phyloP scores from a whole-genome alignment of 1,284 basidiomycete species.

The Porphyrellus sp. region DNA sequence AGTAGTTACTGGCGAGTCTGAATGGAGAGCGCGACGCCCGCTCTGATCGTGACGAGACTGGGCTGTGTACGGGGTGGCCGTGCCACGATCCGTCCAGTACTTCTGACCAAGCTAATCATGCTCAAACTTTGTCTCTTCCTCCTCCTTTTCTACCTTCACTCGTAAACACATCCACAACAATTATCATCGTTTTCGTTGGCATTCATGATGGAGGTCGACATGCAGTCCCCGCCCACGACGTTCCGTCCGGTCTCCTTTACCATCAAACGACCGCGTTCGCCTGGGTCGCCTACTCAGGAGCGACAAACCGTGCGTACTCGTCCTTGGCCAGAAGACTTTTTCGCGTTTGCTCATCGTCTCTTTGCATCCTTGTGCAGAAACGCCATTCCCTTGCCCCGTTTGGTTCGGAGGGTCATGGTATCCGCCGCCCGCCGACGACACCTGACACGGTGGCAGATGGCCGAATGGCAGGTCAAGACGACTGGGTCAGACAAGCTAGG shows the following conservation, averaged over 20 bases:
- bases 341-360: background rate
- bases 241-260: conserved; percentile 30
- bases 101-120: background rate
- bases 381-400: conserved; percentile 45
- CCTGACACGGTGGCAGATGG: conserved; percentile 24
- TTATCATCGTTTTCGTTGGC: background rate
- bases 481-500: conserved; percentile 64
- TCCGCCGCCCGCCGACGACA: conserved; percentile 18
- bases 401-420: conserved; percentile 17
- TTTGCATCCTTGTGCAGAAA: conserved; percentile 43
- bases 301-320: conserved; percentile 48
- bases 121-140: background rate
- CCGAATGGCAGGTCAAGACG: conserved; percentile 49
- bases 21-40: no score
- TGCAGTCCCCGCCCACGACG: conserved; percentile 42
- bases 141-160: background rate
- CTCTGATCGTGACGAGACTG: background rate
- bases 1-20: no score
- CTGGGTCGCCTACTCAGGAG: conserved; percentile 44
- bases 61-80: conserved; percentile 19
- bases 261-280: conserved; percentile 58
- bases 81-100: background rate
- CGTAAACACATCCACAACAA: background rate
- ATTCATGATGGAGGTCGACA: conserved; percentile 49
- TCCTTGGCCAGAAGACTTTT: no score